These are phyloP conservation scores for Senna siamea DNA, from an alignment of 306 rosid species.

Conservation along the genomic window DNA sequence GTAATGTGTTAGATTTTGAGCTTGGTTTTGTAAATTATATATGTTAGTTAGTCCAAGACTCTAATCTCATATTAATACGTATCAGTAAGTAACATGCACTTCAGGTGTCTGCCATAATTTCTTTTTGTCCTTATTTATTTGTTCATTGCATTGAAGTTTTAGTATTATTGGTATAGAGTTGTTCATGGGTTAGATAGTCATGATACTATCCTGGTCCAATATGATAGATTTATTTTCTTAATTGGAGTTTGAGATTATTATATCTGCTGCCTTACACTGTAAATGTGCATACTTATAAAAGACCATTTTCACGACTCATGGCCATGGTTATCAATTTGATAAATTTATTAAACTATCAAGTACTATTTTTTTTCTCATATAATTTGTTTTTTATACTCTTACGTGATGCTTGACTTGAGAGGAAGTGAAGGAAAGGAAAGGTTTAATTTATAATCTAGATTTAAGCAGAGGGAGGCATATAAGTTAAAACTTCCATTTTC, in stretches of 20 bases:
- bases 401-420: too few species aligned
- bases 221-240: too few species aligned
- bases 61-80: too few species aligned
- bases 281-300: not conserved
- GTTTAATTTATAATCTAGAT: not conserved
- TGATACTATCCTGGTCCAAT: too few species aligned
- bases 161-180: too few species aligned
- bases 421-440: not conserved
- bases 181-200: too few species aligned
- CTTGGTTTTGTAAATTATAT: too few species aligned
- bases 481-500: too few species aligned
- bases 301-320: not conserved
- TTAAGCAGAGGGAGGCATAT: not conserved
- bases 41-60: too few species aligned
- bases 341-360: not conserved
- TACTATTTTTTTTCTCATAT: not conserved
- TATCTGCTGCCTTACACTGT: not conserved
- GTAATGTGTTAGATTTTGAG: too few species aligned
- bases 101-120: constrained; percentile 37
- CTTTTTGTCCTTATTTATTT: constrained; percentile 7
- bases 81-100: constrained; percentile 17
- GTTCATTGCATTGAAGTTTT: too few species aligned
- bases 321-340: not conserved
- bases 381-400: not conserved
- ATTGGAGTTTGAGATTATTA: not conserved